Evolutionary conservation across 495 filamentous ascomycete genomes (phyloP).

Genomic region (Rusavskia elegans): DNA sequence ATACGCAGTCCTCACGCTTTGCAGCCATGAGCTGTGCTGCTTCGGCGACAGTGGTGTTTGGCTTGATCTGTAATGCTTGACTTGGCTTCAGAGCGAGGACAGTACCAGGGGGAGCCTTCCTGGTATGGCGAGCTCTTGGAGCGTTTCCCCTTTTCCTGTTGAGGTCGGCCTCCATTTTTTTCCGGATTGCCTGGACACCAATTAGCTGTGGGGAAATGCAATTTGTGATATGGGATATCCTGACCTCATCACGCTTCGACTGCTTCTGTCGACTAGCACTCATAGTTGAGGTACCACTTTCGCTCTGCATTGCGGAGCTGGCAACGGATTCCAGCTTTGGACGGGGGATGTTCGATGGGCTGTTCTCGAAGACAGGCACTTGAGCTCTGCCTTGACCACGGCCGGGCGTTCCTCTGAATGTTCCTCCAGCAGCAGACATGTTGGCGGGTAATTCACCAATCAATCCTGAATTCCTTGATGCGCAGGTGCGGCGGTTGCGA

Average conservation of each 20-base stretch:
- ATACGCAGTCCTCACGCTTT: conserved; percentile 96
- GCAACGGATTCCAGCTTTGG: conserved; percentile 53
- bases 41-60: conserved; percentile 81
- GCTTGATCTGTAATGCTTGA: conserved; percentile 95
- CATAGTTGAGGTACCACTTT: conserved; percentile 57
- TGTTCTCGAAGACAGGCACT: conserved; percentile 51
- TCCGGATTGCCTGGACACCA: conserved; percentile 68
- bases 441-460: conserved; percentile 4
- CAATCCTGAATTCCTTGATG: neutral
- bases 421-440: conserved; percentile 46
- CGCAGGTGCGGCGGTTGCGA: neutral
- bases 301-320: conserved; percentile 38
- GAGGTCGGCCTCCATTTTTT: conserved; percentile 92
- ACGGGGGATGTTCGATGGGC: conserved; percentile 61
- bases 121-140: conserved; percentile 59
- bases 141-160: conserved; percentile 84
- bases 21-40: conserved; percentile 98
- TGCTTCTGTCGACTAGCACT: conserved; percentile 87
- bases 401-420: conserved; percentile 43
- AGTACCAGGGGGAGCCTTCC: conserved; percentile 90
- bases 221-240: neutral
- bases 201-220: conserved; percentile 12
- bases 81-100: conserved; percentile 91
- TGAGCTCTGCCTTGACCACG: conserved; percentile 46
- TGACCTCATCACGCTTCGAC: conserved; percentile 92